These are phyloP conservation scores for Colletotrichum godetiae DNA, from an alignment of 2,329 filamentous ascomycete species.

Conservation along the genomic window DNA sequence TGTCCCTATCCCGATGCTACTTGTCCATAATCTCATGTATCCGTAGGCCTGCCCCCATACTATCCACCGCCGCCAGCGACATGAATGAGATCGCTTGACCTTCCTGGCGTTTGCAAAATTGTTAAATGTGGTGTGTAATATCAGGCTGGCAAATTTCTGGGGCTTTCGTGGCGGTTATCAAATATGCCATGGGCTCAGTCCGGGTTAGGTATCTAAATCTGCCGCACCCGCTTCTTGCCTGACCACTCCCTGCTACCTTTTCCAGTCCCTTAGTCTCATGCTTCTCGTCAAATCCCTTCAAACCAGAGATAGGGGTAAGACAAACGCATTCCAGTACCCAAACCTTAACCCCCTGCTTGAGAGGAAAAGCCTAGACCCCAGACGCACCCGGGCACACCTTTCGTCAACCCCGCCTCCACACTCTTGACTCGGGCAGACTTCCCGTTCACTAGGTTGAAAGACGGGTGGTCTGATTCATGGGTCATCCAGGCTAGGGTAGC, in stretches of 20 bases:
- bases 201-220: not conserved
- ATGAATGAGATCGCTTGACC: not conserved
- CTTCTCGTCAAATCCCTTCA: not conserved
- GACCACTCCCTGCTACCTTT: not conserved
- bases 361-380: not conserved
- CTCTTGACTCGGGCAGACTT: slow-evolving; percentile 7
- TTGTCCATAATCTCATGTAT: not conserved
- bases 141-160: not conserved
- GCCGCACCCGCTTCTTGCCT: not conserved
- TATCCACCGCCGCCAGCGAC: not conserved
- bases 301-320: not conserved
- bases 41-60: not conserved
- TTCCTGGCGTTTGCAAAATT: not conserved
- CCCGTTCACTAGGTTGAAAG: not conserved
- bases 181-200: not conserved
- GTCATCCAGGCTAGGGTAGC: not conserved
- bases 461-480: not conserved
- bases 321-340: not conserved
- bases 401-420: slow-evolving; percentile 6
- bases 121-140: slow-evolving; percentile 1
- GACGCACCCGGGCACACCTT: not conserved
- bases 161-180: not conserved
- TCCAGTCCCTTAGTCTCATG: not conserved
- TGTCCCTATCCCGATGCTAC: not conserved
- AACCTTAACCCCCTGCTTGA: not conserved